These are phyloP conservation scores for Fusarium keratoplasticum DNA, from an alignment of 2,329 filamentous ascomycete species.

Conservation along the genomic window DNA sequence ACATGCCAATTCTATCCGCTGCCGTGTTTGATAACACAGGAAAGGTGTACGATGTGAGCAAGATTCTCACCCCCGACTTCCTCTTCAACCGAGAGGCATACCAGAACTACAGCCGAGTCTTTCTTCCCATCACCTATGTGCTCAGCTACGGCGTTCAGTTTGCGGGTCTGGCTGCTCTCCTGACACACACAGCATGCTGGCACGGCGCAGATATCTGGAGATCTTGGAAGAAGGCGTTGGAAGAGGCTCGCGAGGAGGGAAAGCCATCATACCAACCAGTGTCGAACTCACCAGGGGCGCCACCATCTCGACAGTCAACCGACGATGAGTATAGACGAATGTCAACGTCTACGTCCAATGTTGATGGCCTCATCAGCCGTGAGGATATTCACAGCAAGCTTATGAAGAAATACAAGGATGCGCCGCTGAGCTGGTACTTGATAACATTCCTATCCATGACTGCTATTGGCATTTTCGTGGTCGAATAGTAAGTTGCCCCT, in stretches of 20 bases:
- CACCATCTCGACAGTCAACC: slow-evolving; percentile 25
- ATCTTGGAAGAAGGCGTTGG: slow-evolving; percentile 77
- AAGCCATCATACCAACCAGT: slow-evolving; percentile 67
- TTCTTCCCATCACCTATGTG: slow-evolving; percentile 87
- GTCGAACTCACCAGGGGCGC: slow-evolving; percentile 42
- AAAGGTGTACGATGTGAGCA: slow-evolving; percentile 82
- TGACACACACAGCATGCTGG: slow-evolving; percentile 87
- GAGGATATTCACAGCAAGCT: slow-evolving; percentile 88
- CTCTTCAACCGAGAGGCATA: slow-evolving; percentile 83
- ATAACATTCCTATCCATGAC: slow-evolving; percentile 81
- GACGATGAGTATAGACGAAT: slow-evolving; percentile 36
- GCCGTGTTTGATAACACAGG: slow-evolving; percentile 89
- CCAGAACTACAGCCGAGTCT: slow-evolving; percentile 83
- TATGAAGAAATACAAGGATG: slow-evolving; percentile 86
- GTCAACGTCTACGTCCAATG: slow-evolving; percentile 53
- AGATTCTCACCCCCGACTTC: slow-evolving; percentile 81
- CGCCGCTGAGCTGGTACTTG: slow-evolving; percentile 85
- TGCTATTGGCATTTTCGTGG: slow-evolving; percentile 82
- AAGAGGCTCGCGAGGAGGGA: slow-evolving; percentile 67
- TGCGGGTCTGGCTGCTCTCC: slow-evolving; percentile 80
- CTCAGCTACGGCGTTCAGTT: slow-evolving; percentile 90
- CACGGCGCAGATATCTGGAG: slow-evolving; percentile 85
- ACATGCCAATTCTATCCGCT: slow-evolving; percentile 87
- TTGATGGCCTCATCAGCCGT: slow-evolving; percentile 70
- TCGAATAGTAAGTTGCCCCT: slow-evolving; percentile 75